Percentiles rank a stretch among this genome's conserved stretches.
Evolutionary conservation across 202 grass and related monocot genomes (phyloP).

Genomic region (Bolboschoenoplectus hybrid): DNA sequence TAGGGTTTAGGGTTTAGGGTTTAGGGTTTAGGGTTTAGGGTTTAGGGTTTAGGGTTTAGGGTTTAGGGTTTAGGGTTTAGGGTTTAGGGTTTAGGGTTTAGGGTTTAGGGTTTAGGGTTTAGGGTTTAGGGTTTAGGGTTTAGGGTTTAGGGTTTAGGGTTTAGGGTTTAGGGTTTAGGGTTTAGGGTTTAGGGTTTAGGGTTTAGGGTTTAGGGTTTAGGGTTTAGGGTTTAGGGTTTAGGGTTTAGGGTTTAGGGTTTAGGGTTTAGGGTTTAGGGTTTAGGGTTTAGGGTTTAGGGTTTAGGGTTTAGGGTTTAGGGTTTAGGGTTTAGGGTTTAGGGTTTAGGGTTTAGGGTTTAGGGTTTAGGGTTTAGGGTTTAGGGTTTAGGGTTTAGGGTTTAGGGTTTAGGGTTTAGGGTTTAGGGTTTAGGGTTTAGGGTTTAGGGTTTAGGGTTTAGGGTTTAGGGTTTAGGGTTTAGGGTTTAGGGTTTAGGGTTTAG

Average conservation of each 20-base stretch:
- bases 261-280: constrained; percentile 4
- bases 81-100: background rate
- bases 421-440: background rate
- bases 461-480: background rate
- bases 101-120: background rate
- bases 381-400: background rate
- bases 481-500: constrained; percentile 7
- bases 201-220: background rate
- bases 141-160: background rate
- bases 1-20: background rate
- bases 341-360: constrained; percentile 4
- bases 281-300: background rate
- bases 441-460: background rate
- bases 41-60: background rate
- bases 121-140: background rate
- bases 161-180: background rate
- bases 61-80: background rate
- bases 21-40: background rate
- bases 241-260: constrained; percentile 6
- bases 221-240: constrained; percentile 5
- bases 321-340: background rate
- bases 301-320: constrained; percentile 4
- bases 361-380: background rate
- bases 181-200: background rate
- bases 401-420: background rate